Conservation (phyloP, 768 basidiomycete genomes). For the Calocybe indica region DNA sequence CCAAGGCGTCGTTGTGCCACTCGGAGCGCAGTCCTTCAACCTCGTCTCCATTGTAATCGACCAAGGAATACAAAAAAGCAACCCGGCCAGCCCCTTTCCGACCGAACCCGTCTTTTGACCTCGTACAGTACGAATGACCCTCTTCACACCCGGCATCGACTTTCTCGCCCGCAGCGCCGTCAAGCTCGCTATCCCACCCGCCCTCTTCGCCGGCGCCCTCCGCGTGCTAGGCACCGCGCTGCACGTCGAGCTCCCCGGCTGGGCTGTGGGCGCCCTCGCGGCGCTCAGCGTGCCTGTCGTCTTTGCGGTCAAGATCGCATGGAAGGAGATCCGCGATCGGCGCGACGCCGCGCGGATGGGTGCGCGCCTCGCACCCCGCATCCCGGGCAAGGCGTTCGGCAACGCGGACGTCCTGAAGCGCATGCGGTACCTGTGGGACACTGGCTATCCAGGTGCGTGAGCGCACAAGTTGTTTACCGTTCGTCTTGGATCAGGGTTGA, state of each 20-base stretch:
- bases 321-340: slow-evolving; percentile 21
- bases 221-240: slow-evolving; percentile 9
- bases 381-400: slow-evolving; percentile 33
- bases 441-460: slow-evolving; percentile 45
- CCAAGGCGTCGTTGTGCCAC: too few species aligned
- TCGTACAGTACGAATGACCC: slow-evolving; percentile 12
- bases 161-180: slow-evolving; percentile 20
- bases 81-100: too few species aligned
- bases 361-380: slow-evolving; percentile 35
- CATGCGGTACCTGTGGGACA: slow-evolving; percentile 29
- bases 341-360: slow-evolving; percentile 37
- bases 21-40: too few species aligned
- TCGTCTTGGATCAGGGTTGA: too few species aligned
- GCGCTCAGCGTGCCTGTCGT: slow-evolving; percentile 27
- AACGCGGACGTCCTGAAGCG: slow-evolving; percentile 37
- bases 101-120: too few species aligned
- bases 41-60: too few species aligned
- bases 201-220: slow-evolving; percentile 10
- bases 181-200: slow-evolving; percentile 12
- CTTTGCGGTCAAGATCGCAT: slow-evolving; percentile 22
- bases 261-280: slow-evolving; percentile 26
- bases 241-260: slow-evolving; percentile 26
- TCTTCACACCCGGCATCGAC: slow-evolving; percentile 28
- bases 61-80: too few species aligned
- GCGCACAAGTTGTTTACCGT: background rate